Evolutionary conservation across 2,329 filamentous ascomycete species (phyloP), one percentile per base, ranked within the genome.

Genomic region (Ustilaginoidea virens): DNA sequence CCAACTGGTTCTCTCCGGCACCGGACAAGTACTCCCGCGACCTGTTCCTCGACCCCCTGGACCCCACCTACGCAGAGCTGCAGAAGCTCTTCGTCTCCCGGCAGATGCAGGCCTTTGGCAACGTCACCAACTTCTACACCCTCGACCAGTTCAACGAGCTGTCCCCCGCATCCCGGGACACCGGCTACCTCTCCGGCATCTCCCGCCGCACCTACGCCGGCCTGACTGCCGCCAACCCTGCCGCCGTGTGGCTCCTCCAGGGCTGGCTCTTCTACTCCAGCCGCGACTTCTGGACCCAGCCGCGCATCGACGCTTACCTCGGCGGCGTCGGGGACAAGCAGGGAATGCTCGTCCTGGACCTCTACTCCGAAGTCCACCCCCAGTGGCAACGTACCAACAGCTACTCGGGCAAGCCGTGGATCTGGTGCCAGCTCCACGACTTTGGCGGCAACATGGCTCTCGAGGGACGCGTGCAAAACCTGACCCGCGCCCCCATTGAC

Each of bases 81-180:
- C 62, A 67, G 36, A 47, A 49, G 20, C 53, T 46, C 12, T 63
- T 65, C 29, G 53, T 68, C 11, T 30, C 35, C 5, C 63, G 63
- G 34, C 62, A 66, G 39, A 47, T 47, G 6, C 46, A 46, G 5
- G 52, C 52, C 6, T 65, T 61, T 37, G 62, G 63, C 2, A 59
- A 64, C 33, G 50, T 66, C 22, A 59, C 54, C 5, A 47, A 52
- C 25, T 52, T 64, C 32, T 67, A 63, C 37, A 62, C 62, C 0
- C 49, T 66, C 6, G 63, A 66, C 35, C 63, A 66, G 37, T 66
- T 61, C 43, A 66, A 66, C 32, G 63, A 68, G 41, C 63, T 64
- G 33, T 42, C 54, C 16, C 61, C 63, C 0, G 53, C 44, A 26
- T 63, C 58, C 2, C 56, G 58, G 5, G 56, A 63, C 28, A 33